These are phyloP conservation scores for Cephalotrichum gorgonifer DNA, from an alignment of 2,329 filamentous ascomycete genomes.

Conservation along the genomic window DNA sequence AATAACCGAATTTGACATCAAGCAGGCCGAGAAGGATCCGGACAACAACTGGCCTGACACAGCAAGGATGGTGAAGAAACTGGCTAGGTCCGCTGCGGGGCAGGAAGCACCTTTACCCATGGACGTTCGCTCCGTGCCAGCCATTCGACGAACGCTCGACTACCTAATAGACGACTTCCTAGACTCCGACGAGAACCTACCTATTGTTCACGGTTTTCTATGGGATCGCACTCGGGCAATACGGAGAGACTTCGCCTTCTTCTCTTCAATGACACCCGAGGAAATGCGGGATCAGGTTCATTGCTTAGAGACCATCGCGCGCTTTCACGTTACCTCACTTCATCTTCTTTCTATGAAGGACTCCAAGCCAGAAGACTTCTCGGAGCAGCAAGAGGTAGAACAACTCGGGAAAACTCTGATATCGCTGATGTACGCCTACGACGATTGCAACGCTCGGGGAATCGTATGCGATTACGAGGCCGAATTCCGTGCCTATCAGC, in stretches of 20 bases:
- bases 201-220: slow-evolving; percentile 49
- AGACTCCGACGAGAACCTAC: slow-evolving; percentile 41
- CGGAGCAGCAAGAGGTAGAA: slow-evolving; percentile 57
- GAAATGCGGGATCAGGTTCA: slow-evolving; percentile 51
- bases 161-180: slow-evolving; percentile 54
- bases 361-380: slow-evolving; percentile 48
- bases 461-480: slow-evolving; percentile 51
- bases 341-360: slow-evolving; percentile 51
- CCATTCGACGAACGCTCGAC: slow-evolving; percentile 49
- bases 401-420: slow-evolving; percentile 56
- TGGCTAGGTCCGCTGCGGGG: slow-evolving; percentile 57
- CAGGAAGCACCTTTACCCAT: slow-evolving; percentile 58
- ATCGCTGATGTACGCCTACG: slow-evolving; percentile 56
- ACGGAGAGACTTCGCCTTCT: slow-evolving; percentile 58
- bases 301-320: slow-evolving; percentile 54
- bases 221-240: slow-evolving; percentile 61
- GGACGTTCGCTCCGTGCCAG: slow-evolving; percentile 52
- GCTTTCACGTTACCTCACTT: slow-evolving; percentile 56
- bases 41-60: slow-evolving; percentile 34
- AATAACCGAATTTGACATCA: slow-evolving; percentile 51
- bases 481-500: slow-evolving; percentile 56
- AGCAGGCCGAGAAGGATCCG: slow-evolving; percentile 41
- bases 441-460: slow-evolving; percentile 49
- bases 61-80: slow-evolving; percentile 53
- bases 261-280: slow-evolving; percentile 46